Base-by-base conservation (phyloP, 306 rosid genomes). In the Ziziphus jujuba region DNA sequence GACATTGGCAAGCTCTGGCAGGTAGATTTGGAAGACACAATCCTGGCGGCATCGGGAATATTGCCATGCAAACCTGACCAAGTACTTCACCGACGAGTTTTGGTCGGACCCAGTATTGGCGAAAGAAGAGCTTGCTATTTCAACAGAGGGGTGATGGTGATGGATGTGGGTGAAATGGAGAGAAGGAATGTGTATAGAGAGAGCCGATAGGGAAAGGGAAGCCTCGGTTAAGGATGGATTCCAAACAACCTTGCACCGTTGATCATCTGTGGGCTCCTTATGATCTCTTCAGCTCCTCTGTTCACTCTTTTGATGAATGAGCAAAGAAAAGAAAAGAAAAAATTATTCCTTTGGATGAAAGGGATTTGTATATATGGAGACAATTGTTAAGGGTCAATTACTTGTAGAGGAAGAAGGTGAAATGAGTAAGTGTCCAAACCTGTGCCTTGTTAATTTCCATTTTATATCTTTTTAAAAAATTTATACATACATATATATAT, bases 161-260 rank as follows among this genome's bases (percentile, higher is more conserved):
- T 88, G 73, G 84, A 91, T 45, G 79, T 88, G 23, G 84, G 88
- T n/a, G 5, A 77, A 82, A 49, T 91, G 97, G 97, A 78, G 93
- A 24, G 75, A 72, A 16, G 97, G 96, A 1, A 55, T 53, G 70
- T 86, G 75, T 56, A 87, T 85, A 0, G 57, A 68, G 35, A 81
- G 76, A 62, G 83, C 88, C 79, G 96, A 91, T 76, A 74, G 96
- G 96, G 2, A 91, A 91, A 54, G 97, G 97, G 3, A 91, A 91
- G 36, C 98, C 98, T 1, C 89, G 98, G 98, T 74, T 91, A 78
- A 89, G 98, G 64, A 62, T 91, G 66, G 97, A 91, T 75, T 91
- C 97, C 11, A 83, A 95, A 43, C 87, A 72, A 72, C 97, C 96
- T 2, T 91, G 96, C 49, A 52, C 81, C 20, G 91, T 87, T 43